Base-by-base conservation (phyloP, 139 green algal genomes). In the Edaphochlamys debaryana region DNA sequence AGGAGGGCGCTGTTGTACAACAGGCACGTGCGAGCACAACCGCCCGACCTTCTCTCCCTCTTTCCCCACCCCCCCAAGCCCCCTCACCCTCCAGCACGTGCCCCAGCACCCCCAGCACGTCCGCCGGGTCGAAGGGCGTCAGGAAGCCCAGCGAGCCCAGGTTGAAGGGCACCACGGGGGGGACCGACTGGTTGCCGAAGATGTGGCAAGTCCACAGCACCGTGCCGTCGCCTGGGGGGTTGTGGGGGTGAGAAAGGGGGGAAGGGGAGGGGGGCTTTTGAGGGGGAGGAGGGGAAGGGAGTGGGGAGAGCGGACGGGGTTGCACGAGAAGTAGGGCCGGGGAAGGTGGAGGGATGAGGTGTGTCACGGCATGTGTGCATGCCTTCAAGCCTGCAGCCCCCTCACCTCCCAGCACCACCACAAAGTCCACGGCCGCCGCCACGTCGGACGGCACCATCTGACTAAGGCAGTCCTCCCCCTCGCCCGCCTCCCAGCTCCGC, bases 141-240 rank as follows among this genome's bases (percentile, higher is more conserved):
- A 98, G 92, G 90, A 98, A 98, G 45, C 96, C 96, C n/a, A 98
- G 91, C 30, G 89, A 94, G 67, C 96, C 96, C 79, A 98, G 90
- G 82, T 94, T 95, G 80, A 98, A 96, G 19, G 93, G 88, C 30
- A 99, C 80, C 40, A 98, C 73, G 0, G 96, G 96, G 36, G 95
- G 94, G 68, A 98, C 92, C 4, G 87, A 68, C n/a, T 91, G 88
- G 78, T 90, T 92, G 84, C 89, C 90, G 80, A 97, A 95, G 56
- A 97, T 90, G 76, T 94, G 93, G 73, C 91, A 95, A 3, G 94
- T 94, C 95, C 95, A 98, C 79, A 98, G 87, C 77, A 98, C 92
- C 3, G 96, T 98, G 54, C 96, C 96, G 80, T 98, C 96, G 50
- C 96, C 79, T 87, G 84, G 2, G 29, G 4, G 66, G 36, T n/a